These are phyloP conservation scores for Citrullus colocynthis DNA, from an alignment of 306 rosid species.

Conservation along the genomic window DNA sequence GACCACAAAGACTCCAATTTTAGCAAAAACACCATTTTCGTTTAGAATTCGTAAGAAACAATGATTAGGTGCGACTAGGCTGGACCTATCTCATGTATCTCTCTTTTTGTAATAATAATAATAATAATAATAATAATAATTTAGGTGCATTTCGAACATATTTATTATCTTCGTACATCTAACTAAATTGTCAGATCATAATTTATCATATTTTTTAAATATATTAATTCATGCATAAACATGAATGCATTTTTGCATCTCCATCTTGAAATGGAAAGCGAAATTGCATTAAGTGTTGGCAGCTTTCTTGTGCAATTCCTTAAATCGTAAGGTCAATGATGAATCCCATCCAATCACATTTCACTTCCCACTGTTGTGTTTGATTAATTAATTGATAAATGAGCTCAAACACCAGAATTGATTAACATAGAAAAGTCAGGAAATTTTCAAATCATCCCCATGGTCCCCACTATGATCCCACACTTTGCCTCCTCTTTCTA, in stretches of 20 bases:
- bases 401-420: neutral
- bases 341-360: neutral
- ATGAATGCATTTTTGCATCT: neutral
- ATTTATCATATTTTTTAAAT: too few relatives aligned
- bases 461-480: slow-evolving; percentile 3
- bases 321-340: neutral
- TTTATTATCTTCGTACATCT: too few relatives aligned
- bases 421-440: neutral
- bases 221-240: too few relatives aligned
- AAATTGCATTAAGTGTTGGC: neutral
- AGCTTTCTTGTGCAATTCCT: neutral
- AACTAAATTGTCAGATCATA: too few relatives aligned
- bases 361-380: neutral
- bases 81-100: too few relatives aligned
- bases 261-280: neutral
- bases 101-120: too few relatives aligned
- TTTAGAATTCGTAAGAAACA: too few relatives aligned
- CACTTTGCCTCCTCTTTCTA: neutral
- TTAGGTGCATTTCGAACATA: too few relatives aligned
- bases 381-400: neutral
- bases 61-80: too few relatives aligned
- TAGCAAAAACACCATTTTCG: too few relatives aligned
- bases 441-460: neutral
- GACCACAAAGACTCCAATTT: too few relatives aligned
- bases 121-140: too few relatives aligned